phyloP scores from a whole-genome alignment of 805 yeast species.

The Wickerhamiella australiensis region DNA sequence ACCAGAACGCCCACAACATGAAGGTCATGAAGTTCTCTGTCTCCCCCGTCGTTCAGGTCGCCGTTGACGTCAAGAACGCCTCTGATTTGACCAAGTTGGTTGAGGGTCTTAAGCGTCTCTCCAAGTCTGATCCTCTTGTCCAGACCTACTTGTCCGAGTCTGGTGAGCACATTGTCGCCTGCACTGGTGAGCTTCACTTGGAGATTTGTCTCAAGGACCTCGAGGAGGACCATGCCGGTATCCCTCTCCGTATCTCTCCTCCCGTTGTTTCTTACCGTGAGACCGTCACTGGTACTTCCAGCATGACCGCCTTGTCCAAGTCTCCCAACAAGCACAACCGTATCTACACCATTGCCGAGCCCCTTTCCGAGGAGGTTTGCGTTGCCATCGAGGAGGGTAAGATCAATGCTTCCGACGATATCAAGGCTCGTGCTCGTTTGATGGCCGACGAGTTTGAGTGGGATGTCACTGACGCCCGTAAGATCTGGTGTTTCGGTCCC shows the following conservation, averaged over 20 bases:
- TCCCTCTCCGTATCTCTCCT: conserved; percentile 94
- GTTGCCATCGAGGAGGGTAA: conserved; percentile 87
- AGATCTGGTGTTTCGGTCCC: conserved; percentile 99
- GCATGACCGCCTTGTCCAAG: conserved; percentile 93
- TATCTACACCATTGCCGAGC: conserved; percentile 94
- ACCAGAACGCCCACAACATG: conserved; percentile 96
- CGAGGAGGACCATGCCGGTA: conserved; percentile 98
- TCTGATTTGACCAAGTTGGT: conserved; percentile 98
- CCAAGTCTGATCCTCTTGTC: conserved; percentile 99
- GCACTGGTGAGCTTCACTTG: conserved; percentile 99
- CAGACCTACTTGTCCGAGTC: conserved; percentile 74
- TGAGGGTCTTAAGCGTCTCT: conserved; percentile 99
- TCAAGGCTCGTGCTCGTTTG: conserved; percentile 97
- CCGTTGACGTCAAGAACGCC: conserved; percentile 99
- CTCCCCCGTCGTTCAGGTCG: conserved; percentile 98
- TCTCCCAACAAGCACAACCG: conserved; percentile 99
- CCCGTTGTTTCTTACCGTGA: conserved; percentile 99
- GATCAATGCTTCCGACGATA: conserved; percentile 90
- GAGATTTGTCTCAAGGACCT: conserved; percentile 94
- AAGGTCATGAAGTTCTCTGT: conserved; percentile 99
- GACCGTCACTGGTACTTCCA: conserved; percentile 87
- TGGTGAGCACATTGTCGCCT: conserved; percentile 99
- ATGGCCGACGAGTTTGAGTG: conserved; percentile 98
- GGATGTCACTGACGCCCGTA: conserved; percentile 99
- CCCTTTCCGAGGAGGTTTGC: conserved; percentile 86